Evolutionary conservation across 768 basidiomycete genomes (phyloP).

Genomic region (Collybiopsis confluens): DNA sequence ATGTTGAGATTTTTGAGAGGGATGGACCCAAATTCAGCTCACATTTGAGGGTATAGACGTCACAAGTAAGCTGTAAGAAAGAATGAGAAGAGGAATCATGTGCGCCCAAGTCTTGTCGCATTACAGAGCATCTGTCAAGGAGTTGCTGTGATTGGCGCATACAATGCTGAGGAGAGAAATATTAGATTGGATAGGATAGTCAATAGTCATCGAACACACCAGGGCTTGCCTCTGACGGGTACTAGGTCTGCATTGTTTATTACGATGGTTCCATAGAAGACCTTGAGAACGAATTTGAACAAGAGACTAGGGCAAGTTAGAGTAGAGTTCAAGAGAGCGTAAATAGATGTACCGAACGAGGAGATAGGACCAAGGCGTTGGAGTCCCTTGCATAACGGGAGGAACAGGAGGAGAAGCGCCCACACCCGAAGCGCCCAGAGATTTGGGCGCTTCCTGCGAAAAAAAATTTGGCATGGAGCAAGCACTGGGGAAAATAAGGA

Average conservation of each 20-base stretch:
- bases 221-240: constrained; percentile 69
- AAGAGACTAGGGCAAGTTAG: constrained; percentile 40
- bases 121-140: constrained; percentile 82
- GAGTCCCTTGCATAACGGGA: constrained; percentile 31
- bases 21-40: constrained; percentile 13
- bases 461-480: constrained; percentile 60
- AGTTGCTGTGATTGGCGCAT: constrained; percentile 84
- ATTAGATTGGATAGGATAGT: neutral
- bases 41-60: constrained; percentile 71
- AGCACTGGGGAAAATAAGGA: constrained; percentile 79
- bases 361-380: constrained; percentile 61
- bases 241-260: constrained; percentile 73
- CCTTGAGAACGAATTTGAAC: constrained; percentile 81
- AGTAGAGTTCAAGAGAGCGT: neutral
- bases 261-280: constrained; percentile 88
- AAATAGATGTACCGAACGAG: constrained; percentile 49
- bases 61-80: constrained; percentile 55
- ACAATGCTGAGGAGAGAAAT: constrained; percentile 54
- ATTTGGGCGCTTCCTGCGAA: neutral
- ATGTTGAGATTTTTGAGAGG: neutral
- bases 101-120: neutral
- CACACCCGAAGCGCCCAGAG: neutral
- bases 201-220: constrained; percentile 27
- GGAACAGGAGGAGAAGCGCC: neutral
- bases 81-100: neutral